Base-by-base conservation (phyloP, 129 eudicot genomes). In the Flaveria trinervia region DNA sequence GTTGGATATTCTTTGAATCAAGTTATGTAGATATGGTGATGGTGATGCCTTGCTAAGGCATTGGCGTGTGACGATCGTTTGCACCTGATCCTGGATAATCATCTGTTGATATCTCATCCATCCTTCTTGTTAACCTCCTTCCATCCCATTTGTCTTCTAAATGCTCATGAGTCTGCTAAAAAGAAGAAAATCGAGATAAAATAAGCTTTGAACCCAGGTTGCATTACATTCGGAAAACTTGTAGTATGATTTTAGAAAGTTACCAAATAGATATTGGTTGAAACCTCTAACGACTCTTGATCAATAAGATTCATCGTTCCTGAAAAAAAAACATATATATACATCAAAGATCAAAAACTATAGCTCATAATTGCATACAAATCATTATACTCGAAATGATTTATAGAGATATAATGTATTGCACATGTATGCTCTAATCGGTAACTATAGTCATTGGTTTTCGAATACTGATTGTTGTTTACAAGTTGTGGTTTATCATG, bases 281-380 rank as follows among this genome's bases (percentile, higher is more conserved):
- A 75, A 79, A 77, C 57, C 7, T 57, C 65, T 22, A n/a, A 44
- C 4, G 65, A 43, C 50, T 70, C 46, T 57, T 60, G 73, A 26
- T 65, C 84, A 81, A 71, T 52, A 12, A 87, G 81, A 65, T 66
- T 71, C 46, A 65, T 59, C 9, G 77, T 85, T 79, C 96, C 96
- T 90, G 84, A 48, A 48, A 48, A 14, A 33, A 20, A 50, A 13
- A 18, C 6, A 46, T 36, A n/a, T 59, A 10, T 16, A 18, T 0
- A 3, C 16, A 13, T 25, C 14, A 1, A 61, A 26, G 10, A 61
- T 61, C 18, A 0, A 28, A 1, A 61, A 61, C 11, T 10, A 12
- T 10, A 30, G 56, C 8, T 23, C 48, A 41, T 1, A 3, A 16
- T 2, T 44, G 23, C 46, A 25, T 60, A 23, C 17, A 52, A 52